phyloP scores from a whole-genome alignment of 2,329 filamentous ascomycete genomes.

The Davidsoniella virescens region DNA sequence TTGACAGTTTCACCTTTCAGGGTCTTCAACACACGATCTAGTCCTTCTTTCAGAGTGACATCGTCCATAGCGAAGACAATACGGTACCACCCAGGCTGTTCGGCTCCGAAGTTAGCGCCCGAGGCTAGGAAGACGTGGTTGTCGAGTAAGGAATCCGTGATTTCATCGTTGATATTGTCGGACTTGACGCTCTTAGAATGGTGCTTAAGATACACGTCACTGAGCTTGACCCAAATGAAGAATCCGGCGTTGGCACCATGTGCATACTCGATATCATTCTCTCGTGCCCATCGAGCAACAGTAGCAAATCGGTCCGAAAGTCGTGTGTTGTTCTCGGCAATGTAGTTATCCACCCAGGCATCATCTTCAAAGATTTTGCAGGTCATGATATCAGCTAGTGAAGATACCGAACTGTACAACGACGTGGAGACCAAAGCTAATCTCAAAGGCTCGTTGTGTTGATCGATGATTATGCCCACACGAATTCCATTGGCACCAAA shows the following conservation, averaged over 20 bases:
- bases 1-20: constrained; percentile 2
- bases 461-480: constrained; percentile 33
- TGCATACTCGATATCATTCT: constrained; percentile 28
- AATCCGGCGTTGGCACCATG: constrained; percentile 35
- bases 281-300: constrained; percentile 22
- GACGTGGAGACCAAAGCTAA: constrained; percentile 22
- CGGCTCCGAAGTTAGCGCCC: constrained; percentile 23
- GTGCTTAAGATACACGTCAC: constrained; percentile 17
- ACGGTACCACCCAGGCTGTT: constrained; percentile 24
- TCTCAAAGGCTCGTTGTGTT: constrained; percentile 25
- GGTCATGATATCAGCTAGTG: constrained; percentile 25
- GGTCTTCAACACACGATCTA: constrained; percentile 10
- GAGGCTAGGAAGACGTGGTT: constrained; percentile 23
- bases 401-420: constrained; percentile 29
- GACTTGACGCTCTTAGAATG: constrained; percentile 11
- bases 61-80: constrained; percentile 24
- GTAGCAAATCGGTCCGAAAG: constrained; percentile 25
- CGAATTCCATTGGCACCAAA: constrained; percentile 41
- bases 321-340: constrained; percentile 25
- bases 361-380: constrained; percentile 28
- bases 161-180: constrained; percentile 16
- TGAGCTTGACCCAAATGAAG: constrained; percentile 37
- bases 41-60: constrained; percentile 18
- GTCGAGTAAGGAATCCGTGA: constrained; percentile 19
- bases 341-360: constrained; percentile 27